Evolutionary conservation across 1,139 yeast species (phyloP), one percentile per base, ranked within the genome.

Genomic region (Ogataea hybrid): DNA sequence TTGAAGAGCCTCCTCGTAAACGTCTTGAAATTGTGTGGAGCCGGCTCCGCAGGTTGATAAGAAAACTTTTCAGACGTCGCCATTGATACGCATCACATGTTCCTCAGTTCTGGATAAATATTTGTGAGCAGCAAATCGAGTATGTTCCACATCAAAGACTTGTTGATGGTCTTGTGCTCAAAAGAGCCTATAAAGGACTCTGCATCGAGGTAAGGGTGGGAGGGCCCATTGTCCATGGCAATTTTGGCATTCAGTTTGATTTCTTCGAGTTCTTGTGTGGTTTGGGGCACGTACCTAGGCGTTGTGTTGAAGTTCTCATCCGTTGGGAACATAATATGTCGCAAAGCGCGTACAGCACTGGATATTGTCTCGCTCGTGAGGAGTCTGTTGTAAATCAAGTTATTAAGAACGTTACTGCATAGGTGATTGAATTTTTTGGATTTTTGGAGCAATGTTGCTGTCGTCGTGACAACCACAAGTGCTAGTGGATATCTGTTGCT

Each of bases 31-130:
- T 16, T 11, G 6, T 38, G 10, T 20, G 27, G 28, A 20, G 22
- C n/a, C 12, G 32, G 16, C n/a, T 38, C 14, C 28, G 37, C 7
- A 18, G 23, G 12, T 7, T 38, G 8, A 17, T 38, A 12, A 14
- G 23, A 8, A 38, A 28, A 17, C 16, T 38, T 3, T 14, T 38
- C 5, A 23, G 36, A 15, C 28, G 32, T 16, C 32, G 16, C 28
- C 18, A 21, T 8, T 17, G 5, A 10, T 21, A 17, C 30, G 11
- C 16, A 9, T 28, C 8, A 10, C 15, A 14, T 30, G 15, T 17
- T 22, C 11, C 21, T 9, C n/a, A 59, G 23, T 39, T 73, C 78
- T 0, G 78, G 77, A 11, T 70, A 58, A 6, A 71, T 16, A 18
- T 58, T 51, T 5, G 59, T 41, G 11, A 72, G 48, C 1, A 70